phyloP scores from a whole-genome alignment of 176 grass and related monocot genomes.

The Oryza officinalis region DNA sequence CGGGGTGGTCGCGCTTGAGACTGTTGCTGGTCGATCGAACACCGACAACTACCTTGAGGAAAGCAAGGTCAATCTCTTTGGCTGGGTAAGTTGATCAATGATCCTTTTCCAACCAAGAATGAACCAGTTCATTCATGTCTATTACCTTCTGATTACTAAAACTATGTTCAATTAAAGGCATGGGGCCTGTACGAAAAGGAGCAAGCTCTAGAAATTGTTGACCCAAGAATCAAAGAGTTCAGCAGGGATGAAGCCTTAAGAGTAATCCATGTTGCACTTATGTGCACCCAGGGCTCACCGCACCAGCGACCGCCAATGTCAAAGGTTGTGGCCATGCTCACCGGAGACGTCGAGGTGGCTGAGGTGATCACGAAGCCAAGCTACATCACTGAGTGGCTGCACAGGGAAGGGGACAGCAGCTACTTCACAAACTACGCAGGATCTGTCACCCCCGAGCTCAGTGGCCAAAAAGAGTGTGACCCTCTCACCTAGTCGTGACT shows the following conservation, averaged over 20 bases:
- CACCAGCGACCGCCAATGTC: constrained; percentile 61
- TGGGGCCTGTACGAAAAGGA: constrained; percentile 57
- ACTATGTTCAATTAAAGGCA: constrained; percentile 18
- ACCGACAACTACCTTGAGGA: constrained; percentile 28
- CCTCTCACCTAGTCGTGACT: background rate
- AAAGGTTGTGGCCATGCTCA: constrained; percentile 50
- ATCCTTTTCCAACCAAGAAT: background rate
- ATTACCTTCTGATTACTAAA: background rate
- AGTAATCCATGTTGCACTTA: constrained; percentile 47
- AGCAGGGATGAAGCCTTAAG: constrained; percentile 36
- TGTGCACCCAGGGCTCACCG: constrained; percentile 57
- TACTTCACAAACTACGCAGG: background rate
- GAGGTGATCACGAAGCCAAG: constrained; percentile 48
- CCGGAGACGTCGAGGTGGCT: constrained; percentile 38
- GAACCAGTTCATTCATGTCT: background rate
- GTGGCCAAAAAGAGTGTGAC: background rate
- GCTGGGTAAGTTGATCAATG: constrained; percentile 45
- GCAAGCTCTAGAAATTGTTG: constrained; percentile 36
- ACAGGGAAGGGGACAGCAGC: constrained; percentile 28
- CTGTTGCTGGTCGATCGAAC: constrained; percentile 51
- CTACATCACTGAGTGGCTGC: constrained; percentile 60
- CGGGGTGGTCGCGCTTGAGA: constrained; percentile 56
- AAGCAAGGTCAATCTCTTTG: constrained; percentile 50
- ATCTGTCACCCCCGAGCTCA: background rate
- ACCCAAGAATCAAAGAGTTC: constrained; percentile 26